Evolutionary conservation across 768 basidiomycete genomes (phyloP), one percentile per base, ranked within the genome.

Genomic region (Phaeotremella skinneri): DNA sequence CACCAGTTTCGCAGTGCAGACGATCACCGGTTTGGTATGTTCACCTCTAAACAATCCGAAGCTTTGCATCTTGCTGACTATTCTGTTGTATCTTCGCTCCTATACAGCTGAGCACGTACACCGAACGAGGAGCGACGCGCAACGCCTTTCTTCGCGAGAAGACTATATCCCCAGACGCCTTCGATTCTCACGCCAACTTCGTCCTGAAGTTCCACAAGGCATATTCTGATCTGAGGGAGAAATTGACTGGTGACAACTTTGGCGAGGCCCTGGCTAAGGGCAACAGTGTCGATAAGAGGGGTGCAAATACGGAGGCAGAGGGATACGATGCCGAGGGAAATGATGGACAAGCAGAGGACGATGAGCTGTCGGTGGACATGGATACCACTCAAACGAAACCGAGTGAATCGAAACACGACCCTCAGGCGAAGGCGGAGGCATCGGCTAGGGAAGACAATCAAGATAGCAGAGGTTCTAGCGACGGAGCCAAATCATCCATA

Each of bases 1-100:
- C 27, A 75, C 77, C 29, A 73, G 72, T 2, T 76, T 78, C 52
- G 76, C 73, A 4, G 72, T 74, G 29, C 72, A 72, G 47, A 70
- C 67, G 41, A 66, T 76, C 42, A 68, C 72, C 20, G 67, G 70
- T 60, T 41, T 76, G 54, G 66, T 71, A 21, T 53, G 63, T 61
- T 13, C 16, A 41, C 23, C 59, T 31, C 1, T n/a, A 17, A 11
- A 27, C 7, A 32, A 26, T 39, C 20, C 7, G 0, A 30, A 11
- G 21, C 43, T 52, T 30, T 14, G 1, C 23, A 21, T 17, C 25
- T 13, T 6, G 20, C 9, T 47, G 17, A 26, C 51, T 37, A 58
- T 52, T 17, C 52, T 62, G 23, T 49, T 64, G 9, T 55, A 58
- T 56, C 47, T 64, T 34, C 9, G 9, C 0, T 37, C 31, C 25